Evolutionary conservation across 2,329 filamentous ascomycete species (phyloP).

Genomic region (Ophiostoma ips): DNA sequence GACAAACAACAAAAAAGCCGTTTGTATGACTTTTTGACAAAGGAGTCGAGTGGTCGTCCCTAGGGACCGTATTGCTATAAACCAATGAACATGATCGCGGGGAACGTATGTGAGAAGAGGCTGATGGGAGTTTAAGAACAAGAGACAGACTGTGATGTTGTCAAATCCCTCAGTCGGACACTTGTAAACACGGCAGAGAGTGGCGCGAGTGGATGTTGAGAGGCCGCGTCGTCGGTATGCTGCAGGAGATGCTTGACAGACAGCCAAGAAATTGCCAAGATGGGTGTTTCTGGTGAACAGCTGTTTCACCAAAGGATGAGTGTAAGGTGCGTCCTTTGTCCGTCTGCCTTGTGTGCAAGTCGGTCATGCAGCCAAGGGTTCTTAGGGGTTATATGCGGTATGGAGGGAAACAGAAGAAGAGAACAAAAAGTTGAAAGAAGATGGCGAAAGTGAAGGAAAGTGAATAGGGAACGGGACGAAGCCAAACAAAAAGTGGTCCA

Average conservation of each 20-base stretch:
- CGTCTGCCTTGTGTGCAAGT: neutral
- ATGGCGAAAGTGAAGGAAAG: too few relatives aligned
- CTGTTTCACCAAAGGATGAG: neutral
- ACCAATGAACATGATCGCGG: constrained; percentile 17
- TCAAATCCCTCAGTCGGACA: neutral
- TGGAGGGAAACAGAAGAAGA: neutral
- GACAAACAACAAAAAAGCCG: neutral
- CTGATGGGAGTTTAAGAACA: neutral
- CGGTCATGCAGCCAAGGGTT: neutral
- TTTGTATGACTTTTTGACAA: neutral
- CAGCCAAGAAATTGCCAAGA: constrained; percentile 2
- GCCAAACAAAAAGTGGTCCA: too few relatives aligned
- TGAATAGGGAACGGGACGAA: too few relatives aligned
- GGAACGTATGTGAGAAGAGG: neutral
- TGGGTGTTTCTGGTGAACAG: neutral
- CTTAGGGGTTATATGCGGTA: too few relatives aligned
- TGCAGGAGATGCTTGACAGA: neutral
- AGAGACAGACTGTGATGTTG: neutral
- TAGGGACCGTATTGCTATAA: constrained; percentile 29
- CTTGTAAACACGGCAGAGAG: neutral
- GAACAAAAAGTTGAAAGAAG: neutral
- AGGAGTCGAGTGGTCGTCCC: constrained; percentile 23
- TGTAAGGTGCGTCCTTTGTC: neutral
- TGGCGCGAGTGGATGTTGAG: too few relatives aligned
- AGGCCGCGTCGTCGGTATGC: neutral